Percentiles rank a stretch among this genome's conserved stretches.
phyloP scores from a whole-genome alignment of 2,329 filamentous ascomycete genomes.

The Plenodomus biglobosus region DNA sequence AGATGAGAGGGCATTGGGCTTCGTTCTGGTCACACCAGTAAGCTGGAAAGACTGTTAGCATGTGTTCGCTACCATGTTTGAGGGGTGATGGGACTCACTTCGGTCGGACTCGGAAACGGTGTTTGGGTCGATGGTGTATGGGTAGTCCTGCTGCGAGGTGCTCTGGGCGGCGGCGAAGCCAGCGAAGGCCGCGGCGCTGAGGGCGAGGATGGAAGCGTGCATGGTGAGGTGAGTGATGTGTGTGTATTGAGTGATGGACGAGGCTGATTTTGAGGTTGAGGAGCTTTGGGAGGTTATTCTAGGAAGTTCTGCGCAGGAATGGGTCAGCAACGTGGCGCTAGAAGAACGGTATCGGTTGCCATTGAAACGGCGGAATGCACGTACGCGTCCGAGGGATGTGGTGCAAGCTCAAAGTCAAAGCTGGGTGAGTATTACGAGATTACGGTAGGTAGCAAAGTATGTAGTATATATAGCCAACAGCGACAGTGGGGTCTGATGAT shows the following conservation, averaged over 20 bases:
- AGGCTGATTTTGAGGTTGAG: conserved; percentile 4
- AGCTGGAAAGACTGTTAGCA: conserved; percentile 46
- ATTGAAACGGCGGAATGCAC: conserved; percentile 13
- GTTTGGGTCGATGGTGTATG: conserved; percentile 62
- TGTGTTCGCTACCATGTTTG: not conserved
- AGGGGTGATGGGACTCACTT: conserved; percentile 48
- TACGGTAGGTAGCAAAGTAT: not conserved
- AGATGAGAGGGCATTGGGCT: conserved; percentile 70
- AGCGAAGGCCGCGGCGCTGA: conserved; percentile 54
- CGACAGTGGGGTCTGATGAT: not conserved
- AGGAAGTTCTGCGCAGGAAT: conserved; percentile 6
- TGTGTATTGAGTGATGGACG: conserved; percentile 30
- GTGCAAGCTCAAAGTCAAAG: conserved; percentile 8
- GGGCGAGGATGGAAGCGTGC: conserved; percentile 49
- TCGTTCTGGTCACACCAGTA: conserved; percentile 67
- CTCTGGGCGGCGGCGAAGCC: conserved; percentile 55
- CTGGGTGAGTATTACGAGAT: conserved; percentile 13
- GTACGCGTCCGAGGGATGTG: conserved; percentile 1
- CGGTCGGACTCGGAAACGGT: conserved; percentile 57
- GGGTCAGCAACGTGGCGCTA: conserved; percentile 1
- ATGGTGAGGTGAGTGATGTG: conserved; percentile 35
- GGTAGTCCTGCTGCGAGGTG: conserved; percentile 29
- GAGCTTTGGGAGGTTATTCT: conserved; percentile 1
- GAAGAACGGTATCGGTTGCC: not conserved
- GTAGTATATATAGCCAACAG: not conserved